Evolutionary conservation across 2,329 filamentous ascomycete genomes (phyloP), one percentile per base, ranked within the genome.

Genomic region (Diaporthe velutina): DNA sequence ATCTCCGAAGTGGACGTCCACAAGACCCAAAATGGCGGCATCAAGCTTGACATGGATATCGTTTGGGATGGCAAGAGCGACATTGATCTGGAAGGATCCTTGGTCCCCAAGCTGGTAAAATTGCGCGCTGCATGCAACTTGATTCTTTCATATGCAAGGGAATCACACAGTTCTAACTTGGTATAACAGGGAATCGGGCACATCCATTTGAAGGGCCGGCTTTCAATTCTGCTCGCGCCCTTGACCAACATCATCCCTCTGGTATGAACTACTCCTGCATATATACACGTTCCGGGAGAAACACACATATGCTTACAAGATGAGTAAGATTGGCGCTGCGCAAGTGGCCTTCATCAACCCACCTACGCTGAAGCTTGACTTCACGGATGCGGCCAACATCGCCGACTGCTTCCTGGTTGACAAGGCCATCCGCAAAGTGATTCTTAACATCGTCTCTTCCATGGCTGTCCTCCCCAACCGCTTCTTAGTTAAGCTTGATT

Each of bases 291-390:
- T 28, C n/a, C 4, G 4, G 9, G 33, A 28, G 2, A 28, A 30
- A 3, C 22, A 54, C 5, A 9, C 22, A 22, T 8, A 22, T 60
- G 54, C 55, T 74, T 38, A 77, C 52, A 50, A 4, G 1, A 10
- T 10, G 28, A 7, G n/a, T 28, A 35, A 87, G 85, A 86, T 88
- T 54, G 86, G 86, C 4, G 86, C 86, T 19, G 84, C 83, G 0
- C 86, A 88, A 78, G 81, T 88, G 0, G 80, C 86, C 30, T 88
- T 88, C 78, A 85, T 88, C 80, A 88, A 88, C 79, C 84, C 84
- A 2, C 86, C 86, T 0, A 78, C 78, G 38, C 82, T 88, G 40
- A 82, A 85, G 64, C 83, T 88, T 25, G 83, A 86, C 78, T 88
- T 87, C 76, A 88, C 86, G 50, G 82, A 87, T 77, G 86, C 85